Evolutionary conservation across 176 grass and related monocot species (phyloP), one percentile per base, ranked within the genome.

Genomic region (Chrysopogon serrulatus): DNA sequence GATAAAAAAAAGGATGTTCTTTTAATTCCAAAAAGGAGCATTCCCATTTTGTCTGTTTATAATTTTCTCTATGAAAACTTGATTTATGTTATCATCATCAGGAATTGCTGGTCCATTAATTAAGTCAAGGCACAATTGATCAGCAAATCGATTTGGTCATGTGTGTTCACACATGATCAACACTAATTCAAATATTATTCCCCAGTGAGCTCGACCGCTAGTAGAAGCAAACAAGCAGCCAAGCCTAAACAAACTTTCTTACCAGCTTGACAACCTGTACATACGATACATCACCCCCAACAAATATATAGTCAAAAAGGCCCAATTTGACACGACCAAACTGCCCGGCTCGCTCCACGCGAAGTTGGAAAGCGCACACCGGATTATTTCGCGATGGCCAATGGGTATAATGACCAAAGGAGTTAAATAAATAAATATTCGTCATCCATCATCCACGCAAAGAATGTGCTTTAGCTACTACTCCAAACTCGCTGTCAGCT

Each of bases 301-400:
- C 37, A 35, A 64, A 73, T 19, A 37, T 79, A 6, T 6, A 35
- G 85, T 87, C 60, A 87, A 87, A 87, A 68, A 57, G 47, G 4
- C 8, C 35, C 24, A 0, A 3, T 75, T 76, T 76, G 47, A 76
- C 71, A 27, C 70, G 60, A 14, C 59, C 78, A 63, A 78, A 39
- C 73, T 41, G 31, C 44, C 51, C 35, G 34, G 18, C 10, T 37
- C 31, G 18, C 10, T 37, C 31, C 72, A 76, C 44, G 7, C 16
- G n/a, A 71, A 49, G 54, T 9, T 19, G 53, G 1, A 41, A 78
- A 83, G 39, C 35, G 74, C 80, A 65, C 66, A 13, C 26, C 14
- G 67, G 36, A 35, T 73, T 40, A 35, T 73, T 40, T 26, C 5
- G 15, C 48, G 1, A 9, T 27, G 51, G 13, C 37, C 5, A 43